Conservation (phyloP, 768 basidiomycete genomes). For the Mycena floridula region DNA sequence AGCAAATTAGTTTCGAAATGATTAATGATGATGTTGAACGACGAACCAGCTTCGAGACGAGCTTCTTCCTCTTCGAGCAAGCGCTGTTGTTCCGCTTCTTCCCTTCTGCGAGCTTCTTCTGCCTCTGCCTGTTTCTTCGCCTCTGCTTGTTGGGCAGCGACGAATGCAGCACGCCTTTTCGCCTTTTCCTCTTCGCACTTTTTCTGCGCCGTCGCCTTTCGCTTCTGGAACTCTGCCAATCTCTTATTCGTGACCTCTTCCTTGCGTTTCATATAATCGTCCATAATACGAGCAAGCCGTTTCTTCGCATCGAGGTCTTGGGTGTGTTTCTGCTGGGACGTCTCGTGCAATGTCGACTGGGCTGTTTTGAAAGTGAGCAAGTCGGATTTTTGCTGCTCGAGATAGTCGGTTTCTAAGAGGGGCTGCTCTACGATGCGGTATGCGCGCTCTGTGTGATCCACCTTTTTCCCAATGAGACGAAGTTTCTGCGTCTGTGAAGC, state of each 20-base stretch:
- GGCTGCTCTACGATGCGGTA: constrained; percentile 91
- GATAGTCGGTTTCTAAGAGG: constrained; percentile 81
- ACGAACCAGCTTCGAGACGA: constrained; percentile 46
- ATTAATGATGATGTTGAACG: not conserved
- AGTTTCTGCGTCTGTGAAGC: constrained; percentile 77
- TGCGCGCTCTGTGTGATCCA: constrained; percentile 94
- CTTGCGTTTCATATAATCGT: constrained; percentile 55
- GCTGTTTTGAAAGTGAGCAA: constrained; percentile 58
- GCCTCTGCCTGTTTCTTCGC: constrained; percentile 35
- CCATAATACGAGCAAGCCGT: constrained; percentile 65
- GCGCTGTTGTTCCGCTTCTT: constrained; percentile 53
- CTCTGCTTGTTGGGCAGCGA: constrained; percentile 59
- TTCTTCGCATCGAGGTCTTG: constrained; percentile 70
- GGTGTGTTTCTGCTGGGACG: constrained; percentile 49
- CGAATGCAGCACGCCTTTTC: constrained; percentile 51
- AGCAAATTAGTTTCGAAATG: not conserved
- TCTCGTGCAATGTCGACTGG: constrained; percentile 52
- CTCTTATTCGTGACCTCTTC: constrained; percentile 51
- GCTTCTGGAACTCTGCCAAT: constrained; percentile 59
- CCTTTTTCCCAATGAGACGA: constrained; percentile 78
- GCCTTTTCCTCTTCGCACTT: constrained; percentile 85
- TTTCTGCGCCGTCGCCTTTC: constrained; percentile 46
- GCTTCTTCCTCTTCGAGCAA: constrained; percentile 29
- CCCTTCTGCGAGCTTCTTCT: constrained; percentile 27
- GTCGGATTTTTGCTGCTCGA: constrained; percentile 76